A percentile compares a stretch with the other conserved stretches of the same genome.
Evolutionary conservation across 441 rosid genomes (phyloP).

Genomic region (Populus hybrid): DNA sequence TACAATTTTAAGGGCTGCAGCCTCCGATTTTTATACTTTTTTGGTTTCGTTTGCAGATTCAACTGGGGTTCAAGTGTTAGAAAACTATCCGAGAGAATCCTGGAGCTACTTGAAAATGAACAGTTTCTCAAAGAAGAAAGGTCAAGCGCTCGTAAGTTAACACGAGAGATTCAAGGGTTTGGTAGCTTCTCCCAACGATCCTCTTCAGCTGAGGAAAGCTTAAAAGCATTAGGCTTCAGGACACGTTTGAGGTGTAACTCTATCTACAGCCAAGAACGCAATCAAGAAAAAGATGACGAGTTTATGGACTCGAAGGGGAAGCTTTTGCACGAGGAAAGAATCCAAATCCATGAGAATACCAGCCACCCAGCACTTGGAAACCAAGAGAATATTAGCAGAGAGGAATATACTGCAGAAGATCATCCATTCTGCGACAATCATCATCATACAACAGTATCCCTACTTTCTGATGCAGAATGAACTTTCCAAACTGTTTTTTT

Average conservation of each 20-base stretch:
- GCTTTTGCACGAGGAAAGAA: background rate
- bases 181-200: slow-evolving; percentile 54
- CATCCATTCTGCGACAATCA: slow-evolving; percentile 48
- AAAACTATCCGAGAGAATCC: slow-evolving; percentile 38
- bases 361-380: background rate
- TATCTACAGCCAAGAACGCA: background rate
- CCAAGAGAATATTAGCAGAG: background rate
- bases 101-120: slow-evolving; percentile 45
- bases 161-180: slow-evolving; percentile 60
- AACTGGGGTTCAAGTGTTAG: slow-evolving; percentile 58
- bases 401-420: background rate
- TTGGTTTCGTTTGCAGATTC: slow-evolving; percentile 36
- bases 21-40: background rate
- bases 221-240: slow-evolving; percentile 3
- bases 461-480: slow-evolving; percentile 27
- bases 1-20: background rate
- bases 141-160: slow-evolving; percentile 45
- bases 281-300: slow-evolving; percentile 6
- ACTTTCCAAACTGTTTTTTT: background rate
- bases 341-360: background rate
- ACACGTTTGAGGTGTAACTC: slow-evolving; percentile 30
- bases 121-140: slow-evolving; percentile 48
- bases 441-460: slow-evolving; percentile 21
- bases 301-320: slow-evolving; percentile 6
- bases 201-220: slow-evolving; percentile 15